phyloP scores from a whole-genome alignment of 108 stramenopile species.

The Skeletonema menzelii region DNA sequence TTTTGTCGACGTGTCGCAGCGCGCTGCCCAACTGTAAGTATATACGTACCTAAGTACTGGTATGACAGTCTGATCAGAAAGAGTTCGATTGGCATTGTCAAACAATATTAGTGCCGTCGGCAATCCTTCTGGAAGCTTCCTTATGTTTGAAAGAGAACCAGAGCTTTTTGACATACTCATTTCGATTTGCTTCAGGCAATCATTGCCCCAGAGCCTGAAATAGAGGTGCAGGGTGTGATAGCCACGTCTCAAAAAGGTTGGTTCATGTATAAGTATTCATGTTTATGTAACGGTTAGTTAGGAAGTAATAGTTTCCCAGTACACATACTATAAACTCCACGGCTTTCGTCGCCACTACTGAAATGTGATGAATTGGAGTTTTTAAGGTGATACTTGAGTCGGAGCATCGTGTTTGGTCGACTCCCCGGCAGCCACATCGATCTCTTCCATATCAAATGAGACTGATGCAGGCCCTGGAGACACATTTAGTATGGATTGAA shows the following conservation, averaged over 20 bases:
- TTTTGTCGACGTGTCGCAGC: too few relatives aligned
- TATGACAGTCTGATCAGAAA: too few relatives aligned
- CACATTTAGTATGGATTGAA: too few relatives aligned
- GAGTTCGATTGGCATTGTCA: too few relatives aligned
- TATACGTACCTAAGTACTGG: too few relatives aligned
- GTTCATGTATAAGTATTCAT: background rate
- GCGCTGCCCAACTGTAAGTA: too few relatives aligned
- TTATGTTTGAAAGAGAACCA: background rate
- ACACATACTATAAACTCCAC: background rate
- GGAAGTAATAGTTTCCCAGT: background rate
- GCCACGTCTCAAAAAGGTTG: too few relatives aligned
- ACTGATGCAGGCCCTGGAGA: background rate
- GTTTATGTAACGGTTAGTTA: background rate
- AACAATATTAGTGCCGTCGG: too few relatives aligned
- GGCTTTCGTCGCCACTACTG: background rate
- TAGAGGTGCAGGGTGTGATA: too few relatives aligned
- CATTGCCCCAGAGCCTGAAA: background rate
- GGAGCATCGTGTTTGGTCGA: background rate
- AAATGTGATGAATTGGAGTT: too few relatives aligned
- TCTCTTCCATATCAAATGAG: background rate
- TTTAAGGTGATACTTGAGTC: background rate
- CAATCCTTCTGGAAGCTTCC: too few relatives aligned
- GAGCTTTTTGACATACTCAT: slow-evolving; percentile 10
- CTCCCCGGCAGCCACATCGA: background rate
- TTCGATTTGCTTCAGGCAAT: background rate